These are phyloP conservation scores for Talaromyces marneffei DNA, from an alignment of 2,329 filamentous ascomycete genomes.

Conservation along the genomic window DNA sequence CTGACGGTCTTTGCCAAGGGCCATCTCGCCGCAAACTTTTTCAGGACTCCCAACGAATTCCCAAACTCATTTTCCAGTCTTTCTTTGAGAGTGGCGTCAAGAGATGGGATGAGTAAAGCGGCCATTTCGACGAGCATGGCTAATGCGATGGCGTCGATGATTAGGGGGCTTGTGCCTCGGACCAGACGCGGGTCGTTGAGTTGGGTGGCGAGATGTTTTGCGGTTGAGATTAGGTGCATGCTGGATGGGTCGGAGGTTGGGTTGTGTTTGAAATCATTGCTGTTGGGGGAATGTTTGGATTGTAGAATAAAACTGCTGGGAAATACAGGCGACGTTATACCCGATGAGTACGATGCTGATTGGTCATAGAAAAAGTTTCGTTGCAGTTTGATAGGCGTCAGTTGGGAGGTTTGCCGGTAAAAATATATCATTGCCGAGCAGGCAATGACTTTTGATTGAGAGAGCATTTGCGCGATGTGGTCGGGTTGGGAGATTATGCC, in stretches of 20 bases:
- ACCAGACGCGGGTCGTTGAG: background rate
- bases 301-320: constrained; percentile 5
- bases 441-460: background rate
- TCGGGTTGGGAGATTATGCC: background rate
- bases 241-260: constrained; percentile 3
- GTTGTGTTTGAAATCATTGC: background rate
- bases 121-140: constrained; percentile 74
- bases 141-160: constrained; percentile 48
- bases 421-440: constrained; percentile 55
- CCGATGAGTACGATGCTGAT: background rate
- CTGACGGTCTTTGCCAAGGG: constrained; percentile 10
- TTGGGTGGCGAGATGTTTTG: constrained; percentile 18
- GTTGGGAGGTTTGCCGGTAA: constrained; percentile 63
- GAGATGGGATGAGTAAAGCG: constrained; percentile 40
- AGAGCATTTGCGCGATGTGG: background rate
- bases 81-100: background rate
- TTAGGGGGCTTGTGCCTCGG: background rate
- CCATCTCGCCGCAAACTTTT: constrained; percentile 10
- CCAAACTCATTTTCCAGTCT: constrained; percentile 4
- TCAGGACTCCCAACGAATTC: constrained; percentile 11
- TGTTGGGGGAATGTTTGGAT: background rate
- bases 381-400: background rate
- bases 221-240: constrained; percentile 7
- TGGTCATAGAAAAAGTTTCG: background rate
- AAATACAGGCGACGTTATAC: background rate